These are phyloP conservation scores for Pugionium dolabratum DNA, from an alignment of 345 rosid species.

Conservation along the genomic window DNA sequence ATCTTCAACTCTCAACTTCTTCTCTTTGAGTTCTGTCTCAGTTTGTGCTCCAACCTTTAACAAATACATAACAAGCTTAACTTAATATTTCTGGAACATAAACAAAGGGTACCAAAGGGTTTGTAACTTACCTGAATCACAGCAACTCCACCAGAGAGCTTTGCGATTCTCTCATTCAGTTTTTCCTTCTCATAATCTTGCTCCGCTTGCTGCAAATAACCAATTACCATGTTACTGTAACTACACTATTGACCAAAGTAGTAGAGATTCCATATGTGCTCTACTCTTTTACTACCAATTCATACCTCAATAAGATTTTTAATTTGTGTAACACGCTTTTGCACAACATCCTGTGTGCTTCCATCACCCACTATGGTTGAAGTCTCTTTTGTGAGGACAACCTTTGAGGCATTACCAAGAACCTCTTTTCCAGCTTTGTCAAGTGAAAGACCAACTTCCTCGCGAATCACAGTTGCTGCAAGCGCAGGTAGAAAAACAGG, in stretches of 20 bases:
- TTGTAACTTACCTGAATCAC: slow-evolving; percentile 61
- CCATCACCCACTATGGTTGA: slow-evolving; percentile 97
- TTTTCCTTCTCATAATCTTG: slow-evolving; percentile 97
- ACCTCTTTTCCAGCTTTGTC: slow-evolving; percentile 96
- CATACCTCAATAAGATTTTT: slow-evolving; percentile 83
- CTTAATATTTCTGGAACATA: neutral
- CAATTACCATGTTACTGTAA: slow-evolving; percentile 3
- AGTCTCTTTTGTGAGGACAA: slow-evolving; percentile 90
- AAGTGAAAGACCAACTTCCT: slow-evolving; percentile 92
- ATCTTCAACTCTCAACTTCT: slow-evolving; percentile 96
- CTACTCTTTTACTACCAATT: neutral
- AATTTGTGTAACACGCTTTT: slow-evolving; percentile 88
- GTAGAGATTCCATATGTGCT: slow-evolving; percentile 1
- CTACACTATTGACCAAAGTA: neutral
- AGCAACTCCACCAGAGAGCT: slow-evolving; percentile 88
- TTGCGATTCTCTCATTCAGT: slow-evolving; percentile 92
- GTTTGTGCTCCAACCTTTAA: slow-evolving; percentile 79
- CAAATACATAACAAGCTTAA: slow-evolving; percentile 13
- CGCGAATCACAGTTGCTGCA: slow-evolving; percentile 86
- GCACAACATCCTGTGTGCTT: slow-evolving; percentile 92
- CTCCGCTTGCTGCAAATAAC: slow-evolving; percentile 64
- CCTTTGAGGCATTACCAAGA: slow-evolving; percentile 85
- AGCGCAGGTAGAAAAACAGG: neutral
- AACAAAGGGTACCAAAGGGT: neutral
- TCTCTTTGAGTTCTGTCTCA: slow-evolving; percentile 92